Base-by-base conservation (phyloP, 208 protist species). In the Leishmania braziliensis region DNA sequence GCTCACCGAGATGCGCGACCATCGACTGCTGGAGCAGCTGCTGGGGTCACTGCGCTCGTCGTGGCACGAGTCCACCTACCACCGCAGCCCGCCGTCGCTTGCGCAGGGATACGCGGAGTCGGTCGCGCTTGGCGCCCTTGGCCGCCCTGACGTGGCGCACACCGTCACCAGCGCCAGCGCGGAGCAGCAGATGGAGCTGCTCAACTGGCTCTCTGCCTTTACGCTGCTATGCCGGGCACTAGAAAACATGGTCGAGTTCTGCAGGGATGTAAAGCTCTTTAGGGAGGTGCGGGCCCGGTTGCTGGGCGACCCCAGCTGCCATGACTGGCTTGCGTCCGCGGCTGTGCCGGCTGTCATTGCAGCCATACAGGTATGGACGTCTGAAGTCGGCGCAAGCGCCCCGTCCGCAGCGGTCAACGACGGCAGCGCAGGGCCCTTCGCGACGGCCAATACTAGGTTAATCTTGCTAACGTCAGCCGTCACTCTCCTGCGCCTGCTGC, bases 171-270 rank as follows among this genome's bases (percentile, higher is more conserved):
- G 72, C 39, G 82, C 89, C n/a, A 81, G 82, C 23, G 20, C 58
- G 56, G 82, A 77, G 66, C 91, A 93, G 81, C 81, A 87, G 76
- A 83, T 87, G 73, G 90, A 93, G 82, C 83, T 95, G 70, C 86
- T 90, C 51, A 82, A 94, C 46, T 96, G 90, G 87, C 82, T 91
- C 26, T 77, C 84, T 1, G 77, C 92, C 53, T 87, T 97, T 63
- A 88, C 90, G 71, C 93, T 95, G 78, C 36, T 95, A 56, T 85
- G 89, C 39, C 85, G 89, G 20, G 86, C 94, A 68, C 72, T 93
- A 43, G 77, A 92, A 63, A 97, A 97, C 86, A 86, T 97, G 66
- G 86, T 87, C 9, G 89, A 95, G 75, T 97, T 92, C 77, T 86
- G 91, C 86, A 78, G 88, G 58, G 77, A 86, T 29, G 82, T 74